Base-by-base conservation (phyloP, 2,329 filamentous ascomycete genomes). In the Exophiala phaeomuriformis region DNA sequence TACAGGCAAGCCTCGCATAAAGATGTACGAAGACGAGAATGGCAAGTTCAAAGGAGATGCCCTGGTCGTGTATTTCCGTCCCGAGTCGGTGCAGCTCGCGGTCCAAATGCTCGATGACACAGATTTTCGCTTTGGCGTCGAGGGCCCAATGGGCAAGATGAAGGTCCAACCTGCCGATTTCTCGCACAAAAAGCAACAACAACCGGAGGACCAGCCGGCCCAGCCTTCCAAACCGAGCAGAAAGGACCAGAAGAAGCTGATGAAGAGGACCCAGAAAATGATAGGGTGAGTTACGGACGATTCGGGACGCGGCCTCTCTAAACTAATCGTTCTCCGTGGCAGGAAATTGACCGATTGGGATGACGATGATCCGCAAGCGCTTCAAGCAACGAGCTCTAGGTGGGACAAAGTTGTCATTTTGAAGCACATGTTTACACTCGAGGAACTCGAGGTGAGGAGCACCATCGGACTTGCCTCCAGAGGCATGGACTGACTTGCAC, bases 331-430 rank as follows among this genome's bases (percentile, higher is more conserved):
- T 19, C 19, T 19, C 2, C 31, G 5, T 36, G 6, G 51, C 64
- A 91, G 89, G 46, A 90, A 91, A 71, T 81, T 97, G 33, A 86
- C 90, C 2, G 90, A 97, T 69, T 98, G 93, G 93, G 87, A 89
- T 65, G 91, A 96, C 65, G 90, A 97, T 67, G 85, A 91, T 51
- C 80, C 85, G 29, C 79, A 76, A 1, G 70, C 75, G 28, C 64
- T 82, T 28, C 76, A 78, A n/a, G 76, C 82, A 40, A 78, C 75
- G 5, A 77, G 70, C 58, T 76, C 75, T 9, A 74, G 74, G 64
- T 86, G 81, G 72, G 87, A 90, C 64, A 94, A 90, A 68, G 76
- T 88, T 10, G 90, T 95, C 30, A 84, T 97, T 53, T 73, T 98
- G 59, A 88, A 88, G 66, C 84, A 95, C 71, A 95, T 95, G 85